Conservation (phyloP, 164 flowering plant genomes). For the Magnolia changhungtana region DNA sequence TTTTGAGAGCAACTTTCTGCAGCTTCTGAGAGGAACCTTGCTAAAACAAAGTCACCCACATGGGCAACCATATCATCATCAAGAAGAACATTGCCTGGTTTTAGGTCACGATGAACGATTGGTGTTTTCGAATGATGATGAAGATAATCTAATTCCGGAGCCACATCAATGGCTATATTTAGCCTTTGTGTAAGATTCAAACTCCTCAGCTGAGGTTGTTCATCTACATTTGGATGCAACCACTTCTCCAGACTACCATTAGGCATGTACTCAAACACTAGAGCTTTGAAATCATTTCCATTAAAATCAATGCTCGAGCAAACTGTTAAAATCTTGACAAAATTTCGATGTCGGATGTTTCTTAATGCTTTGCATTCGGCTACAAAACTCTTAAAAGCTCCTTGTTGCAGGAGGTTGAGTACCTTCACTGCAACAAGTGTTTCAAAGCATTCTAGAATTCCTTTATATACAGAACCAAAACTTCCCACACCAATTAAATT, state of each 20-base stretch:
- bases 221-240: neutral
- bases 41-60: too few species aligned
- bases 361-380: slow-evolving; percentile 18
- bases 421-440: slow-evolving; percentile 18
- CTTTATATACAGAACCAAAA: slow-evolving; percentile 19
- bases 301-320: slow-evolving; percentile 10
- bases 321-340: slow-evolving; percentile 16
- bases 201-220: neutral
- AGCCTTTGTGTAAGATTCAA: neutral
- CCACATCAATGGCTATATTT: slow-evolving; percentile 4
- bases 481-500: slow-evolving; percentile 20
- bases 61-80: too few species aligned
- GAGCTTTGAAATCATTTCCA: slow-evolving; percentile 3
- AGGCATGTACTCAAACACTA: neutral
- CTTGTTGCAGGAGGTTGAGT: slow-evolving; percentile 16
- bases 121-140: neutral
- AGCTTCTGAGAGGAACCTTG: too few species aligned
- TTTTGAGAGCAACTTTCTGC: too few species aligned
- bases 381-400: slow-evolving; percentile 21
- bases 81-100: too few species aligned
- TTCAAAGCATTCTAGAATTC: slow-evolving; percentile 1
- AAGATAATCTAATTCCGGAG: slow-evolving; percentile 4
- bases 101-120: neutral
- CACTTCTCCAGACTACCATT: neutral
- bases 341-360: slow-evolving; percentile 14